Evolutionary conservation across 805 yeast species (phyloP).

Genomic region (Huiozyma naganishii): DNA sequence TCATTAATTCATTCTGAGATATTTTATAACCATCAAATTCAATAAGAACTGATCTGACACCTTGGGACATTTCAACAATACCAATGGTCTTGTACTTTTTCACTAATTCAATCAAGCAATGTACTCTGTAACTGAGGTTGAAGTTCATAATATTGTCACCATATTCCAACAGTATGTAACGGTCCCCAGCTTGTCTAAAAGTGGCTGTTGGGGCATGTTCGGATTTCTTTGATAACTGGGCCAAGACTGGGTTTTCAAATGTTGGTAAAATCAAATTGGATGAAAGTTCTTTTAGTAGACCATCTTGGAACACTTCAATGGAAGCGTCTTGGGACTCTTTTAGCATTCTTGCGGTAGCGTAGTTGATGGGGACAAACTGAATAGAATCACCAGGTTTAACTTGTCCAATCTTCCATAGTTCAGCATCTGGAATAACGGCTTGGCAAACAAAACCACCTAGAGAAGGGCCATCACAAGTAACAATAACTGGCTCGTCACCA

Average conservation of each 20-base stretch:
- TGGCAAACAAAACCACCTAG: constrained; percentile 96
- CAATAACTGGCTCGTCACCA: constrained; percentile 95
- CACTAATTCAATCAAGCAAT: constrained; percentile 69
- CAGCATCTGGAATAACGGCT: constrained; percentile 91
- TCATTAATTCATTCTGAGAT: constrained; percentile 51
- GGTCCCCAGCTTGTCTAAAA: constrained; percentile 95
- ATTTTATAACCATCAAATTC: constrained; percentile 63
- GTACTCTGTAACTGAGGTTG: constrained; percentile 75
- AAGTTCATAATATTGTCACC: constrained; percentile 84
- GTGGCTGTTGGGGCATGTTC: constrained; percentile 56
- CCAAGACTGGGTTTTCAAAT: constrained; percentile 64
- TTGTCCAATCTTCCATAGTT: constrained; percentile 98
- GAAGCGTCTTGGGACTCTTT: constrained; percentile 49
- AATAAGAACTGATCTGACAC: constrained; percentile 88
- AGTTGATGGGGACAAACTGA: constrained; percentile 67
- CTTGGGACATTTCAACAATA: constrained; percentile 91
- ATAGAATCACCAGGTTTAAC: constrained; percentile 88
- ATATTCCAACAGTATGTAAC: constrained; percentile 83
- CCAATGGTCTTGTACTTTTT: constrained; percentile 56
- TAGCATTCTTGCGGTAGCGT: constrained; percentile 55
- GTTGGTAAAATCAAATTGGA: constrained; percentile 27
- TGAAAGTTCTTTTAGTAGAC: constrained; percentile 22
- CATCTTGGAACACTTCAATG: constrained; percentile 27
- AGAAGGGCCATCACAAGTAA: constrained; percentile 96
- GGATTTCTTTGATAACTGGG: constrained; percentile 36